These are phyloP conservation scores for Cystobasidium tubakii DNA, from an alignment of 768 basidiomycete genomes.

Conservation along the genomic window DNA sequence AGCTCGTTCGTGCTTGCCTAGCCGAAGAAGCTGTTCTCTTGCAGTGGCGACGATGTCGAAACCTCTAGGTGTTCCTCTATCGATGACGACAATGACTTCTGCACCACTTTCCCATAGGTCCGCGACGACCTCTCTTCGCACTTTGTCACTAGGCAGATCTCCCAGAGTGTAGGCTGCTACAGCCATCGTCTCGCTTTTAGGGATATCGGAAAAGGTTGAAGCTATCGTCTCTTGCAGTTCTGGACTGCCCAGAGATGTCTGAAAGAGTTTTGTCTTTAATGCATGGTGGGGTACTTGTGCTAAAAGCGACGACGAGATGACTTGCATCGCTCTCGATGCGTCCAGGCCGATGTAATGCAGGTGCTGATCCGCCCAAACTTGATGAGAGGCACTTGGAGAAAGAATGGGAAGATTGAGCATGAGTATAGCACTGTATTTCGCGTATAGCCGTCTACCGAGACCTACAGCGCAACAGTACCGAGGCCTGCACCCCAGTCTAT, in stretches of 20 bases:
- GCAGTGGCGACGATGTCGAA: slow-evolving; percentile 75
- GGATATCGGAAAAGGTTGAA: slow-evolving; percentile 32
- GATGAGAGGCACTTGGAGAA: slow-evolving; percentile 66
- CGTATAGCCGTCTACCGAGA: not conserved
- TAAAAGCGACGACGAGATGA: slow-evolving; percentile 41
- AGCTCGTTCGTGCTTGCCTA: slow-evolving; percentile 39
- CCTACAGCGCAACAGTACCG: slow-evolving; percentile 76
- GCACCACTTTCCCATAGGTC: slow-evolving; percentile 92
- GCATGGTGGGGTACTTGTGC: slow-evolving; percentile 38
- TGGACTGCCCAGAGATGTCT: slow-evolving; percentile 26
- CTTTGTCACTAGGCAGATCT: slow-evolving; percentile 60
- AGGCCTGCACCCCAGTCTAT: slow-evolving; percentile 80
- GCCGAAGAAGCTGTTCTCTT: slow-evolving; percentile 61
- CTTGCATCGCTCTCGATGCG: slow-evolving; percentile 48
- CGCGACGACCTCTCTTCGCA: slow-evolving; percentile 64
- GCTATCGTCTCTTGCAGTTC: slow-evolving; percentile 9
- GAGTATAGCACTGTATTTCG: no score
- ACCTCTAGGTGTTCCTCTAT: slow-evolving; percentile 68
- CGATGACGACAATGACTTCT: slow-evolving; percentile 76
- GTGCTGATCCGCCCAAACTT: slow-evolving; percentile 51
- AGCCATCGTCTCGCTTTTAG: slow-evolving; percentile 56
- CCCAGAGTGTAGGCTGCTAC: slow-evolving; percentile 80
- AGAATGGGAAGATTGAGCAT: no score
- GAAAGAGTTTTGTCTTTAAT: slow-evolving; percentile 32
- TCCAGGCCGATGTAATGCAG: slow-evolving; percentile 66